phyloP scores from a whole-genome alignment of 2,329 filamentous ascomycete genomes.

The Epichloe coenophiala region DNA sequence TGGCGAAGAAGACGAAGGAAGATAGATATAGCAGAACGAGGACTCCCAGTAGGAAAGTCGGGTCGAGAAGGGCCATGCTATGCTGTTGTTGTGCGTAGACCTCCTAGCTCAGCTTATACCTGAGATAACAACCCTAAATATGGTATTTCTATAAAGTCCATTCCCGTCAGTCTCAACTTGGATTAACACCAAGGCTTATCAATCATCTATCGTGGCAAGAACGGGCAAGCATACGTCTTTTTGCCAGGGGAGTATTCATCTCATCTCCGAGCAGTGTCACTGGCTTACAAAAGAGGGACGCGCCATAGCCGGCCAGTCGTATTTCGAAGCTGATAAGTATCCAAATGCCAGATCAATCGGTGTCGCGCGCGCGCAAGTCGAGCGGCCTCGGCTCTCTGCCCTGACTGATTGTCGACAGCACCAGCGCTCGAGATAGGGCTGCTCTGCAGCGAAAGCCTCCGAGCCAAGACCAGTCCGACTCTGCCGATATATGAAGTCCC shows the following conservation, averaged over 20 bases:
- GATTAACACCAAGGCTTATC: not conserved
- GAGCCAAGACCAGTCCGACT: not conserved
- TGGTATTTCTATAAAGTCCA: not conserved
- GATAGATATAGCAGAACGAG: slow-evolving; percentile 76
- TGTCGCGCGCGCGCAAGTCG: not conserved
- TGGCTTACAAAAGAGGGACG: slow-evolving; percentile 1
- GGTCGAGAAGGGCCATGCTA: slow-evolving; percentile 54
- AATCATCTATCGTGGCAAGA: too few relatives aligned
- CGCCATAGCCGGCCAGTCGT: slow-evolving; percentile 2
- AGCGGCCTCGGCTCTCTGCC: not conserved
- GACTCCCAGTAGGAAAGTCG: slow-evolving; percentile 77
- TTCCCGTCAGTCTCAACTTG: not conserved
- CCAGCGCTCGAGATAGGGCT: not conserved
- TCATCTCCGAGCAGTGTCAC: slow-evolving; percentile 1
- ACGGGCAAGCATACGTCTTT: slow-evolving; percentile 1
- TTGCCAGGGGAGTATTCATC: not conserved
- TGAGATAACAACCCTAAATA: not conserved
- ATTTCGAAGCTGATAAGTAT: not conserved
- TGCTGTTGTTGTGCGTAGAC: slow-evolving; percentile 15
- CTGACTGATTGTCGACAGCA: not conserved
- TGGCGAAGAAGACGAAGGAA: slow-evolving; percentile 85
- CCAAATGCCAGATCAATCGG: not conserved
- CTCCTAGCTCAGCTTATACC: not conserved
- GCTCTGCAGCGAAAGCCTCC: not conserved
- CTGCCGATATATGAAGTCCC: not conserved